Conservation (phyloP, 2,329 filamentous ascomycete genomes). For the Aureobasidium mangrovei region DNA sequence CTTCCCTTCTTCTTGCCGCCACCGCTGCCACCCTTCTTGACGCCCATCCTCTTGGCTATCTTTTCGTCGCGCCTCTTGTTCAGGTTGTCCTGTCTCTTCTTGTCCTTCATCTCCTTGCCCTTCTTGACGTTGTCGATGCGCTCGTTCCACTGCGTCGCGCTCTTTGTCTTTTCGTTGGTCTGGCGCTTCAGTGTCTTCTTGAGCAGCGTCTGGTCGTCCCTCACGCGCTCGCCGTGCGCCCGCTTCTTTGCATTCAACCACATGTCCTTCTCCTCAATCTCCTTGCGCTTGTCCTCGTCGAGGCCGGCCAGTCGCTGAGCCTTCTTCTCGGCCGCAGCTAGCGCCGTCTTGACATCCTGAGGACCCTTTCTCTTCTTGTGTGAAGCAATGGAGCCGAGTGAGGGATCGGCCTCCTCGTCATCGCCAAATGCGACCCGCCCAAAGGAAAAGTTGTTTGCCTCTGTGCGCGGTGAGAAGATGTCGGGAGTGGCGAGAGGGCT, state of each 20-base stretch:
- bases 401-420: constrained; percentile 68
- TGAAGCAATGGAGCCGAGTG: constrained; percentile 50
- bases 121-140: constrained; percentile 37
- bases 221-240: constrained; percentile 80
- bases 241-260: constrained; percentile 89
- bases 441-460: constrained; percentile 70
- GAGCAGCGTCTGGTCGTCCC: constrained; percentile 74
- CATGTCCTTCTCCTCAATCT: constrained; percentile 85
- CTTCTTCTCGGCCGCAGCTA: constrained; percentile 80
- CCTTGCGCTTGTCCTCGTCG: constrained; percentile 70
- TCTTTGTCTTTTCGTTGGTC: constrained; percentile 82
- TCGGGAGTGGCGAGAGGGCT: constrained; percentile 42
- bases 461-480: constrained; percentile 38
- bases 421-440: constrained; percentile 86
- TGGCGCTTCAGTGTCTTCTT: constrained; percentile 95
- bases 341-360: constrained; percentile 73
- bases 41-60: constrained; percentile 65
- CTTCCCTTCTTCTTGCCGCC: constrained; percentile 46
- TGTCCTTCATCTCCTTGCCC: constrained; percentile 40
- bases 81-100: constrained; percentile 46
- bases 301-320: constrained; percentile 68
- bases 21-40: constrained; percentile 54
- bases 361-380: constrained; percentile 71
- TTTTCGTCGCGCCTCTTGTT: constrained; percentile 67
- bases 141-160: constrained; percentile 69